phyloP scores from a whole-genome alignment of 2,329 filamentous ascomycete genomes.

The Cladophialophora exuberans region DNA sequence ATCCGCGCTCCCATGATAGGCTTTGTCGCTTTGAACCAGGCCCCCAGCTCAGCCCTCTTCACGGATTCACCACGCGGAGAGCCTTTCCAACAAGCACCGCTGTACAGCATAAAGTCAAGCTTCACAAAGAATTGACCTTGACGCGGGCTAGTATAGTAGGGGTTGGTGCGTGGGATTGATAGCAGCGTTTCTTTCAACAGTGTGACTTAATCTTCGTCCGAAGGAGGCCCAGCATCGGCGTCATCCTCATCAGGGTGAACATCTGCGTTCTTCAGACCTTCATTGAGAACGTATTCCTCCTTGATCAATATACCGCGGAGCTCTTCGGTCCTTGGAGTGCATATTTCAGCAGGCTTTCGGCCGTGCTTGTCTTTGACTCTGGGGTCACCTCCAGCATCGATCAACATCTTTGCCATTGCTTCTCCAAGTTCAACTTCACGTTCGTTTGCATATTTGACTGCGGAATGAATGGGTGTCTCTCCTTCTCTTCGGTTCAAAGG shows the following conservation, averaged over 20 bases:
- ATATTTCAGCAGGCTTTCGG: constrained; percentile 50
- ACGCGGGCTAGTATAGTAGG: neutral
- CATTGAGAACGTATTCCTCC: constrained; percentile 51
- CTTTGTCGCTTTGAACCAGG: too few relatives aligned
- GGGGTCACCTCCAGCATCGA: constrained; percentile 53
- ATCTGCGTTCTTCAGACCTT: constrained; percentile 42
- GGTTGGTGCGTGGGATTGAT: neutral
- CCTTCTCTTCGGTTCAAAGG: constrained; percentile 50
- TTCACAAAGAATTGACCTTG: neutral
- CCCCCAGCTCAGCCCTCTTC: too few relatives aligned
- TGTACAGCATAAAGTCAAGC: too few relatives aligned
- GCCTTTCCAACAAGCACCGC: too few relatives aligned
- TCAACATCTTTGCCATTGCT: constrained; percentile 54
- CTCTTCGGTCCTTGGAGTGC: constrained; percentile 46
- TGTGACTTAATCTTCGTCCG: constrained; percentile 28
- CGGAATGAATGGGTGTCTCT: constrained; percentile 50
- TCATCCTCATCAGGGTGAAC: constrained; percentile 40
- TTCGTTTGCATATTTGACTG: constrained; percentile 51
- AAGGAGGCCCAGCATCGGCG: constrained; percentile 28
- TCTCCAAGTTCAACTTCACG: constrained; percentile 47
- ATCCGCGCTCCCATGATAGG: too few relatives aligned
- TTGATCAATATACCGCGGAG: constrained; percentile 47
- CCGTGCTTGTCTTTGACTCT: constrained; percentile 52
- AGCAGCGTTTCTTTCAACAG: neutral
- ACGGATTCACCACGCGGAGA: too few relatives aligned